Conservation (phyloP, 169 alveolate genomes). For the Plasmodium coatneyi region DNA sequence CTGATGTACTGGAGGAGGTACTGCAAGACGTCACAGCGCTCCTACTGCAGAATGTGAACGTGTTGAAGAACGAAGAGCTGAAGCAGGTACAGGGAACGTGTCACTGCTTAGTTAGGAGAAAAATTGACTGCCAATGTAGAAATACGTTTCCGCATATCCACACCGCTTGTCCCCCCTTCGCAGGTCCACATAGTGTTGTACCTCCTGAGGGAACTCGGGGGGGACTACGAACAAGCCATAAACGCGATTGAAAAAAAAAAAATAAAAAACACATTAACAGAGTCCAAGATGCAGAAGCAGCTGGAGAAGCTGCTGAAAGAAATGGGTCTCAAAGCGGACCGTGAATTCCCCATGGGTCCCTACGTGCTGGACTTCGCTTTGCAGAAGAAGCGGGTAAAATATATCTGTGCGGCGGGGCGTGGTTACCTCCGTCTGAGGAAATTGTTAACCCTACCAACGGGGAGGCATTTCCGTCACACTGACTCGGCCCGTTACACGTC, state of each 20-base stretch:
- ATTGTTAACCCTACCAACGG: neutral
- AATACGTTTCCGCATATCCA: neutral
- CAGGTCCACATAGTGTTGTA: constrained; percentile 58
- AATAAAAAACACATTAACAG: constrained; percentile 51
- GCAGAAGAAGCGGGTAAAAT: constrained; percentile 32
- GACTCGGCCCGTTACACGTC: neutral
- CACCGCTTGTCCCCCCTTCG: neutral
- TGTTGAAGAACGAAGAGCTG: constrained; percentile 59
- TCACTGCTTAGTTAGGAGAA: neutral
- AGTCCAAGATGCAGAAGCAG: constrained; percentile 65
- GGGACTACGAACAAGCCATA: constrained; percentile 36
- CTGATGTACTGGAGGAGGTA: neutral
- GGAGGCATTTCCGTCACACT: neutral
- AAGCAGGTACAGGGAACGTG: constrained; percentile 37
- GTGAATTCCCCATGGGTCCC: constrained; percentile 52
- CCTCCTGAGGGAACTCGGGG: constrained; percentile 11
- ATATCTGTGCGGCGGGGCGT: neutral
- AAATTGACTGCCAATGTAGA: neutral
- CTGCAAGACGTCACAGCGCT: neutral
- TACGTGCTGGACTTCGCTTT: constrained; percentile 52
- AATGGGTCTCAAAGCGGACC: constrained; percentile 32
- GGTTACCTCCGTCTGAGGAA: neutral
- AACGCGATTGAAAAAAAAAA: constrained; percentile 30
- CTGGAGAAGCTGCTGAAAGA: constrained; percentile 41
- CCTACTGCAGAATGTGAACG: constrained; percentile 18